Evolutionary conservation across 257 asterid species (phyloP).

Genomic region (Eucommia ulmoides): DNA sequence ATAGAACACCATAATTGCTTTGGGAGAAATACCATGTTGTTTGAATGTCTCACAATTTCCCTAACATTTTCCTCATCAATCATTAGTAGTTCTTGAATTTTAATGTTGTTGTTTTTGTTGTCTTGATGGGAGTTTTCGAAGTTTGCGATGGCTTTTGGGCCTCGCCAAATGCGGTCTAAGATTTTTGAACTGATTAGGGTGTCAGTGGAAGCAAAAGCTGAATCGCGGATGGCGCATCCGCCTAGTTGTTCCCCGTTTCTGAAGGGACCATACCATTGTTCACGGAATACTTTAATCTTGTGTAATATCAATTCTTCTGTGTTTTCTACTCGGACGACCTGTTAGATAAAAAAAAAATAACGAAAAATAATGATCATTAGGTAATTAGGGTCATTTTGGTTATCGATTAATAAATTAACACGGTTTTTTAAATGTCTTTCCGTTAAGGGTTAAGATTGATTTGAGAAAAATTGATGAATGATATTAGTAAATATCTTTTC

Average conservation of each 20-base stretch:
- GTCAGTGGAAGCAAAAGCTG: slow-evolving; percentile 80
- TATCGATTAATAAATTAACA: too few species aligned
- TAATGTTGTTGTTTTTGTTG: slow-evolving; percentile 6
- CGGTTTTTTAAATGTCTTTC: too few species aligned
- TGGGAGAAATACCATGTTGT: slow-evolving; percentile 49
- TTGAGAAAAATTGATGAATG: too few species aligned
- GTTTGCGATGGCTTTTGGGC: slow-evolving; percentile 24
- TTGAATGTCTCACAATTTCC: slow-evolving; percentile 32
- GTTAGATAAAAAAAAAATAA: too few species aligned
- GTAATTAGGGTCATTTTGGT: too few species aligned
- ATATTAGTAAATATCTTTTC: too few species aligned
- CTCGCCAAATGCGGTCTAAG: slow-evolving; percentile 57
- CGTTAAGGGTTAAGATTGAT: too few species aligned
- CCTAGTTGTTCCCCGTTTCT: slow-evolving; percentile 95
- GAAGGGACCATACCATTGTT: slow-evolving; percentile 95
- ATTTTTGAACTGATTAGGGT: slow-evolving; percentile 36
- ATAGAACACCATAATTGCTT: slow-evolving; percentile 74
- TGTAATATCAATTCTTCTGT: slow-evolving; percentile 22
- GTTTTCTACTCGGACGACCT: slow-evolving; percentile 13
- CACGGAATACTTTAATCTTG: slow-evolving; percentile 43
- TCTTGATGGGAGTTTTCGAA: slow-evolving; percentile 13
- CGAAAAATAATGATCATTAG: too few species aligned
- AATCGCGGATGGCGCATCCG: slow-evolving; percentile 75
- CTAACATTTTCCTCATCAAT: slow-evolving; percentile 15
- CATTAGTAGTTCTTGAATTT: slow-evolving; percentile 33